Conservation (phyloP, 257 asterid species). For the Galeopsis tetrahit region DNA sequence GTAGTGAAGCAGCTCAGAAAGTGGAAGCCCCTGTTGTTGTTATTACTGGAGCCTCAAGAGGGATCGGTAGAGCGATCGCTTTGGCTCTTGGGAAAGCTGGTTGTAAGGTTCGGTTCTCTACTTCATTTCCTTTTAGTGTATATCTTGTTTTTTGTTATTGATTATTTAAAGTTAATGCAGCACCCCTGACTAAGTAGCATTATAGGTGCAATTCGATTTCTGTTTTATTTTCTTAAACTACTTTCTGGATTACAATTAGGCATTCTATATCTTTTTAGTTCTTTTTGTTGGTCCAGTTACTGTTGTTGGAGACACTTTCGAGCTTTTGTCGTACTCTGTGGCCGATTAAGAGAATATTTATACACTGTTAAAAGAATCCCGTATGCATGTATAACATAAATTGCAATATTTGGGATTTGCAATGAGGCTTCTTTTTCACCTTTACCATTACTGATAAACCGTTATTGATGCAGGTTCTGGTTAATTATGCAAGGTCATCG, state of each 20-base stretch:
- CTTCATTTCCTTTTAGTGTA: background rate
- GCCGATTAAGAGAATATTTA: background rate
- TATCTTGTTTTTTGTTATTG: conserved; percentile 14
- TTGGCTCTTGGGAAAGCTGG: conserved; percentile 94
- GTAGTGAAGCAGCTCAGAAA: conserved; percentile 51
- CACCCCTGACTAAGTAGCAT: background rate
- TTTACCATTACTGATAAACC: conserved; percentile 26
- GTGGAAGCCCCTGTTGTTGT: conserved; percentile 84
- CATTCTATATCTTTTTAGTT: background rate
- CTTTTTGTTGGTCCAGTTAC: conserved; percentile 6
- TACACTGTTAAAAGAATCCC: background rate
- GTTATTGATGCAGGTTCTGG: conserved; percentile 68
- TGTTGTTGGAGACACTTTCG: conserved; percentile 11
- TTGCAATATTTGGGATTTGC: conserved; percentile 7
- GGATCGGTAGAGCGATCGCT: conserved; percentile 93
- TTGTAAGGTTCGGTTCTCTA: conserved; percentile 67
- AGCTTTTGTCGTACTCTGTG: background rate
- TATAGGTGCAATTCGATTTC: conserved; percentile 9
- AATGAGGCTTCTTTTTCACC: conserved; percentile 23
- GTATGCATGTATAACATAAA: background rate
- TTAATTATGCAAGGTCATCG: conserved; percentile 97
- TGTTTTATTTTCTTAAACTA: conserved; percentile 8
- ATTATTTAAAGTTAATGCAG: conserved; percentile 4
- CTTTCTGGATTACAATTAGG: conserved; percentile 7
- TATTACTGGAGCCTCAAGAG: conserved; percentile 96